A percentile compares a stretch with the other conserved stretches of the same genome.
Conservation (phyloP, 108 stramenopile species). For the Pseudonitzschia pungens region DNA sequence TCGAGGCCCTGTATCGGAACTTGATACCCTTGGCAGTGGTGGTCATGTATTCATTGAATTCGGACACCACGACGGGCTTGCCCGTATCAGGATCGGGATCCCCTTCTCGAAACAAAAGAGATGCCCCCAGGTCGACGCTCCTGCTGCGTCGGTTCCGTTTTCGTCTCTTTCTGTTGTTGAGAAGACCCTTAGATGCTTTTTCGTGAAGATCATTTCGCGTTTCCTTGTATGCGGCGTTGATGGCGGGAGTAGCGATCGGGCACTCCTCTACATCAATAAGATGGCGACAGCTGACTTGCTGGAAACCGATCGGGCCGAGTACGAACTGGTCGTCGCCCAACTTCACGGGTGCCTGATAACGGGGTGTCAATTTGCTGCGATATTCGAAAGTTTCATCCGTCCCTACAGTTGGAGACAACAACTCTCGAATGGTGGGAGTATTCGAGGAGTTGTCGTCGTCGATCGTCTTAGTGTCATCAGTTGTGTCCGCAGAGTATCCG, state of each 20-base stretch:
- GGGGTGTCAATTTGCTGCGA: conserved; percentile 95
- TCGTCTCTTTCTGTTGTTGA: conserved; percentile 31
- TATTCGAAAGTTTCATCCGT: conserved; percentile 90
- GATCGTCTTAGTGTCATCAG: background rate
- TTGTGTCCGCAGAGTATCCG: conserved; percentile 24
- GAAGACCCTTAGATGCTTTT: conserved; percentile 13
- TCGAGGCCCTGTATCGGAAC: conserved; percentile 91
- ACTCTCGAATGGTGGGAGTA: background rate
- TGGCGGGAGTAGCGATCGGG: conserved; percentile 89
- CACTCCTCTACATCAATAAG: conserved; percentile 92
- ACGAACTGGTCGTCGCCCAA: conserved; percentile 26
- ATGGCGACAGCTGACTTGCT: conserved; percentile 60
- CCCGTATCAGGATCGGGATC: conserved; percentile 42
- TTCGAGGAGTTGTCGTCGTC: background rate
- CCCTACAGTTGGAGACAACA: conserved; percentile 51
- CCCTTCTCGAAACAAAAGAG: conserved; percentile 85
- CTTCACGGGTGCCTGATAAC: conserved; percentile 84
- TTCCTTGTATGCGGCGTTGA: conserved; percentile 72
- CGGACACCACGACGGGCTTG: conserved; percentile 67
- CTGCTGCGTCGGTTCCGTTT: conserved; percentile 14
- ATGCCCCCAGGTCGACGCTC: conserved; percentile 62
- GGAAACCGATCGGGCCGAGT: conserved; percentile 69
- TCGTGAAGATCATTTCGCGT: conserved; percentile 52
- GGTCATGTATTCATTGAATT: conserved; percentile 74
- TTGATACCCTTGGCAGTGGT: conserved; percentile 65